These are phyloP conservation scores for Cadophora sp. DNA, from an alignment of 2,329 filamentous ascomycete genomes.

Conservation along the genomic window DNA sequence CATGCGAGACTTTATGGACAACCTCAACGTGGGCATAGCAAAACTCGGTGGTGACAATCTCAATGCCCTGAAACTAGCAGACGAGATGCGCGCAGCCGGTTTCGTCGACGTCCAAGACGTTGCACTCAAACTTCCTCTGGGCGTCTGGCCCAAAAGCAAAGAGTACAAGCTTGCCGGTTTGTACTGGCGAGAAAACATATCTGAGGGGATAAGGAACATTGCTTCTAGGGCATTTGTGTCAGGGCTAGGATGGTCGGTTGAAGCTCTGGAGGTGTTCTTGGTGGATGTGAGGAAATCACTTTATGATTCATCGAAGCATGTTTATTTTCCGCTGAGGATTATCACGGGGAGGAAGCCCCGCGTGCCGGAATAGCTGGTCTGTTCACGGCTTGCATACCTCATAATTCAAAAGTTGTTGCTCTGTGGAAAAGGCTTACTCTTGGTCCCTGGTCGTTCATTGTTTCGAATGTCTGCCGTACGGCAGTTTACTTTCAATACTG, in stretches of 20 bases:
- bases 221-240: conserved; percentile 38
- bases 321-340: conserved; percentile 36
- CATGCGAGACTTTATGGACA: conserved; percentile 8
- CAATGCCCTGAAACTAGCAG: conserved; percentile 39
- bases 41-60: conserved; percentile 25
- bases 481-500: background rate
- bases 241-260: conserved; percentile 44
- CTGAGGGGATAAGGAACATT: conserved; percentile 39
- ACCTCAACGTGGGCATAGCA: conserved; percentile 15
- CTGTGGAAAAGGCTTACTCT: background rate
- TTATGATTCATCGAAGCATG: conserved; percentile 44
- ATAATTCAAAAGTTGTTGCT: background rate
- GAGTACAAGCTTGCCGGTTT: conserved; percentile 57
- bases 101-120: conserved; percentile 58
- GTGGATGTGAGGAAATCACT: conserved; percentile 47
- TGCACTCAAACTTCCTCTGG: conserved; percentile 55
- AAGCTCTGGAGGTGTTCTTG: conserved; percentile 46
- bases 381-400: background rate
- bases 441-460: background rate
- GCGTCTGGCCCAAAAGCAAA: conserved; percentile 56
- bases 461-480: background rate
- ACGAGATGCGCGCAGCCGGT: conserved; percentile 54
- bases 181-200: conserved; percentile 27
- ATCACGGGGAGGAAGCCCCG: conserved; percentile 10
- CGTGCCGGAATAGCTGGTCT: background rate